These are phyloP conservation scores for Perkinsus chesapeaki DNA, from an alignment of 169 alveolate species.

Conservation along the genomic window DNA sequence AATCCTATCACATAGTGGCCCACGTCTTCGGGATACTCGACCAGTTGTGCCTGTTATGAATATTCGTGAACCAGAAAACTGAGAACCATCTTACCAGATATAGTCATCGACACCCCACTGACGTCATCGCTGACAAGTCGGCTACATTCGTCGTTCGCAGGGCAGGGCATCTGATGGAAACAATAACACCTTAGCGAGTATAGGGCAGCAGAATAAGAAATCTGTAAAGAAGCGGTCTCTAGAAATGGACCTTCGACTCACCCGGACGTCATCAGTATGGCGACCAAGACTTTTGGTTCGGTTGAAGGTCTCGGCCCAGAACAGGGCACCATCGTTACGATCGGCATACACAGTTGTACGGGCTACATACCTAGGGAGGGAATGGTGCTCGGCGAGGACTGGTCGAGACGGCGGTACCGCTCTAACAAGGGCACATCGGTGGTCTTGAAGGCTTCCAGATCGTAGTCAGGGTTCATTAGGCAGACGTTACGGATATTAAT, in stretches of 20 bases:
- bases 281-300: neutral
- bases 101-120: neutral
- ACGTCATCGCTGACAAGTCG: neutral
- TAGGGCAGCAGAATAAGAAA: too few relatives aligned
- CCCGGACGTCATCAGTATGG: neutral
- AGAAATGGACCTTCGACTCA: too few relatives aligned
- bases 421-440: neutral
- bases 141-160: neutral
- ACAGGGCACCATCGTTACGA: neutral
- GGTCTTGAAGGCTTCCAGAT: neutral
- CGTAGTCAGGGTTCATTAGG: neutral
- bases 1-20: neutral
- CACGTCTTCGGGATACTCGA: neutral
- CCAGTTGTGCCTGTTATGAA: neutral
- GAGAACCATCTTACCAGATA: neutral
- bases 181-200: too few relatives aligned
- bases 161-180: neutral
- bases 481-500: neutral
- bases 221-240: too few relatives aligned
- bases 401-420: neutral
- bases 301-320: neutral
- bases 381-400: neutral
- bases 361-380: neutral
- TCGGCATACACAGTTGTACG: neutral
- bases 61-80: neutral